phyloP scores from a whole-genome alignment of 352 stramenopile species.

The Globisporangium alternatum region DNA sequence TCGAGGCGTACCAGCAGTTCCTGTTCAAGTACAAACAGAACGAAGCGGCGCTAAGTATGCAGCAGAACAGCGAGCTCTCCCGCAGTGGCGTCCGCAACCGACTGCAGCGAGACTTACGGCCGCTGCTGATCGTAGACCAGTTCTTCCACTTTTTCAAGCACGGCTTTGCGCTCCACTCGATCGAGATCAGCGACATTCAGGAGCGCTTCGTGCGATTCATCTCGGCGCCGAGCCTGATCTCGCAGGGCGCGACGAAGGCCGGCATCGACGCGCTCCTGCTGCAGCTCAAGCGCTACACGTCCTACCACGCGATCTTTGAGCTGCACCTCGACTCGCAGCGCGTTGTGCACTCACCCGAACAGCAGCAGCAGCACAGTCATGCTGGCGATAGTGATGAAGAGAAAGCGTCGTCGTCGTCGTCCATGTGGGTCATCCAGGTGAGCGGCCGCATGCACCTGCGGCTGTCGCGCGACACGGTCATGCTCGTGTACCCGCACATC shows the following conservation, averaged over 20 bases:
- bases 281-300: constrained; percentile 70
- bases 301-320: constrained; percentile 59
- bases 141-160: constrained; percentile 51
- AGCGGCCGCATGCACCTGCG: constrained; percentile 40
- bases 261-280: constrained; percentile 51
- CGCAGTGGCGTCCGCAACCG: background rate
- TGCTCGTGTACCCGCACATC: constrained; percentile 70
- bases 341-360: constrained; percentile 27
- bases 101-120: constrained; percentile 16
- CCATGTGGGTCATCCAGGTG: constrained; percentile 32
- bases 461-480: constrained; percentile 62
- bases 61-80: too few species aligned
- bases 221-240: constrained; percentile 30
- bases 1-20: constrained; percentile 54
- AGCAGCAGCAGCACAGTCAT: background rate
- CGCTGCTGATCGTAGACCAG: constrained; percentile 42
- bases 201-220: constrained; percentile 56
- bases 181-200: constrained; percentile 50
- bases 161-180: constrained; percentile 66
- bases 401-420: background rate
- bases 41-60: constrained; percentile 6
- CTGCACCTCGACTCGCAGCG: constrained; percentile 19
- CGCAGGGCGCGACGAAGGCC: constrained; percentile 29
- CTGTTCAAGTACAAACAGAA: constrained; percentile 22
- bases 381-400: constrained; percentile 8